Evolutionary conservation across 331 rosid species (phyloP).

Genomic region (Saraca asoca): DNA sequence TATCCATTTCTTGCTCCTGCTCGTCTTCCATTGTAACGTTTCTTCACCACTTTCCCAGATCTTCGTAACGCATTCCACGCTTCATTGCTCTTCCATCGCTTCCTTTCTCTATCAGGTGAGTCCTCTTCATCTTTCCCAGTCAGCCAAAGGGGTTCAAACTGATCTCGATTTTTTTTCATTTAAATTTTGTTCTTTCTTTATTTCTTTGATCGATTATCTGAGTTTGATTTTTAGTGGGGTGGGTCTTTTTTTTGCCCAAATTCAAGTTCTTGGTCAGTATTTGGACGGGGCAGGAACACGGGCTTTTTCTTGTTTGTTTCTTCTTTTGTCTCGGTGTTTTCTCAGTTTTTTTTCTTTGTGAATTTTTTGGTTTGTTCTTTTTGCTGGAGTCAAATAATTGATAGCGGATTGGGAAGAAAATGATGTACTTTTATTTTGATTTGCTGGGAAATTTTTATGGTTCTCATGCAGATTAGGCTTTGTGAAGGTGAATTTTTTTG

Average conservation of each 20-base stretch:
- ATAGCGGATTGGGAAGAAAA: neutral
- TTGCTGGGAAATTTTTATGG: conserved; percentile 5
- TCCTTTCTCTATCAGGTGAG: conserved; percentile 21
- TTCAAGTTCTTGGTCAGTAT: neutral
- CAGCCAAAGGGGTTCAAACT: conserved; percentile 27
- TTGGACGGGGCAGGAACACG: neutral
- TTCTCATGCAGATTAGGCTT: conserved; percentile 39
- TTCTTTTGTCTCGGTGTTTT: neutral
- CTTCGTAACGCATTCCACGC: conserved; percentile 18
- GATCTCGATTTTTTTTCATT: neutral
- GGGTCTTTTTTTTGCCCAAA: neutral
- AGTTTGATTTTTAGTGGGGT: conserved; percentile 13
- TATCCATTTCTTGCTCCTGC: conserved; percentile 4
- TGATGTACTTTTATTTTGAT: conserved; percentile 11
- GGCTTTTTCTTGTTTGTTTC: neutral
- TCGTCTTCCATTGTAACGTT: neutral
- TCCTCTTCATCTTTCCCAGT: neutral
- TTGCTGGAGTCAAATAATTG: neutral
- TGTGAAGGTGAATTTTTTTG: conserved; percentile 10
- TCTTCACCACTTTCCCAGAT: neutral
- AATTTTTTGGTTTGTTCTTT: neutral
- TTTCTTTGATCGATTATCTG: conserved; percentile 3
- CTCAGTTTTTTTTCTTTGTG: neutral
- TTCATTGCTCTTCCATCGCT: neutral
- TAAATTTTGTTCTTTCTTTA: neutral